Base-by-base conservation (phyloP, 331 rosid species). In the Telfairia occidentalis region DNA sequence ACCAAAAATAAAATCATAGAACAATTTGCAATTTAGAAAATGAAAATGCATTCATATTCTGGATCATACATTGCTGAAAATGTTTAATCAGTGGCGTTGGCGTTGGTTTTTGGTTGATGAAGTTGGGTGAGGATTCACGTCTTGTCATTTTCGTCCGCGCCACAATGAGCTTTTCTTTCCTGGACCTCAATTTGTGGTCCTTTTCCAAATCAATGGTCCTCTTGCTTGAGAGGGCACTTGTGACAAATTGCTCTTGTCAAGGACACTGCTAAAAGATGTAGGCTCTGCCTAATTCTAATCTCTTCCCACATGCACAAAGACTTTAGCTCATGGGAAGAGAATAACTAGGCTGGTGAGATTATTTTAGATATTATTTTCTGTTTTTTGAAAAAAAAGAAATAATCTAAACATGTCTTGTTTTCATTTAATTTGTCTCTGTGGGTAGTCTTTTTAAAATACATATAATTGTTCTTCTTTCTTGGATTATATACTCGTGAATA, bases 101-200 rank as follows among this genome's bases (percentile, higher is more conserved):
- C 7, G 8, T 45, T 70, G 42, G 57, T 45, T 70, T 70, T 15
- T 45, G 73, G 73, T 79, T 81, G 81, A 83, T 77, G 82, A 74
- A 82, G 79, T 80, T 83, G 77, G 85, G 81, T 74, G 77, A 81
- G 84, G 89, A 87, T 82, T 80, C 63, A 54, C 63, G 89, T 86
- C 84, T 78, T 69, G 89, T 86, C 97, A 75, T 84, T 85, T 89
- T 90, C 93, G 77, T 72, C 72, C 80, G 66, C 80, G 79, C 76
- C 82, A 78, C 79, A 74, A 50, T 78, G 52, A 84, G 75, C 74
- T 84, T 85, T 85, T 83, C 45, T 76, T 74, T 59, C 49, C 71
- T 75, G 69, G 69, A 57, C 69, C 71, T 40, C 48, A 45, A 43
- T 59, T 76, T 58, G 69, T 76, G 78, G 78, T 60, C 78, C 78